These are phyloP conservation scores for Xylariaceae sp. DNA, from an alignment of 2,329 filamentous ascomycete genomes.

Conservation along the genomic window DNA sequence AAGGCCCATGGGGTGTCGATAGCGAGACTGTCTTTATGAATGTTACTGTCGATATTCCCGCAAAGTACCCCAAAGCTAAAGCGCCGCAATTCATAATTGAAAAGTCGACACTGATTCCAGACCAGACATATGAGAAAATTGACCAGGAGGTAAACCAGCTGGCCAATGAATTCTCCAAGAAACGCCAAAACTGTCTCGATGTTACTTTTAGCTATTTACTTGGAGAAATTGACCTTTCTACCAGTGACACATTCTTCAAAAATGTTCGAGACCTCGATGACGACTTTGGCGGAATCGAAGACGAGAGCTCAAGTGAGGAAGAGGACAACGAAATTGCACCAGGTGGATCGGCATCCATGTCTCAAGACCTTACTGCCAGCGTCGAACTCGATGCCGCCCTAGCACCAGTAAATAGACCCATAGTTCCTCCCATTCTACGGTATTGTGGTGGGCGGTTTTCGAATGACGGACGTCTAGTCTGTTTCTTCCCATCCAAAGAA, in stretches of 20 bases:
- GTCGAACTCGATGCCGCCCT: constrained; percentile 52
- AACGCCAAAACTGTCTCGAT: constrained; percentile 59
- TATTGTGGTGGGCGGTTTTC: constrained; percentile 60
- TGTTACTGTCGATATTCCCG: constrained; percentile 57
- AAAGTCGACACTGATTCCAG: constrained; percentile 59
- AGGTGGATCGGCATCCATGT: constrained; percentile 55
- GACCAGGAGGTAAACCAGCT: constrained; percentile 55
- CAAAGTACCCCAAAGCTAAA: constrained; percentile 54
- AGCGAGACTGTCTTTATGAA: constrained; percentile 58
- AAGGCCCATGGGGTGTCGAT: constrained; percentile 59
- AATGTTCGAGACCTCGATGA: constrained; percentile 61
- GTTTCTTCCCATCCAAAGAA: constrained; percentile 67
- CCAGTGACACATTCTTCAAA: constrained; percentile 58
- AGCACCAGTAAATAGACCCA: constrained; percentile 46
- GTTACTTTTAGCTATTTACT: constrained; percentile 60
- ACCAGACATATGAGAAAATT: constrained; percentile 49
- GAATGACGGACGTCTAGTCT: constrained; percentile 58
- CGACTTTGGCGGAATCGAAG: constrained; percentile 52
- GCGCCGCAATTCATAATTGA: constrained; percentile 58
- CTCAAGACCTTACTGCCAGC: constrained; percentile 55
- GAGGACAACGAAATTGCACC: constrained; percentile 60
- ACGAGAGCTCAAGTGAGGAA: constrained; percentile 81
- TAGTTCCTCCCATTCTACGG: constrained; percentile 54
- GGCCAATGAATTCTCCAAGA: constrained; percentile 50
- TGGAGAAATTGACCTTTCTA: constrained; percentile 58